phyloP scores from a whole-genome alignment of 2,329 filamentous ascomycete species.

The Fusarium ambrosium region DNA sequence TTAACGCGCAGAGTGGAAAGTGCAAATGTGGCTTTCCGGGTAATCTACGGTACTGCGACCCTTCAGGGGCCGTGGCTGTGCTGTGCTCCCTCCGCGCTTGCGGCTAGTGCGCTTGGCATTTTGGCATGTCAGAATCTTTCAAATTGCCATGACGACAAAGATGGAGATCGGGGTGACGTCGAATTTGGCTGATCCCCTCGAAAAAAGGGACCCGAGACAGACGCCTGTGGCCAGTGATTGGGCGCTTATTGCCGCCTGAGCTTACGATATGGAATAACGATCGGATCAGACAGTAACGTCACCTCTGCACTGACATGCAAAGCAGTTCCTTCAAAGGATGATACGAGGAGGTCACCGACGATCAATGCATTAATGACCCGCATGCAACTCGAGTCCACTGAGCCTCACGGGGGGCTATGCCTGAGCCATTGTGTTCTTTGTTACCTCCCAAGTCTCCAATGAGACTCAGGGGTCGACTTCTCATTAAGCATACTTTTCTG shows the following conservation, averaged over 20 bases:
- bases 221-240: slow-evolving; percentile 16
- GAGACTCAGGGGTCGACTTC: slow-evolving; percentile 27
- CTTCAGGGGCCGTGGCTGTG: slow-evolving; percentile 36
- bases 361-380: slow-evolving; percentile 25
- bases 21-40: slow-evolving; percentile 12
- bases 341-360: slow-evolving; percentile 41
- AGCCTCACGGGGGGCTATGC: slow-evolving; percentile 13
- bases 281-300: slow-evolving; percentile 34
- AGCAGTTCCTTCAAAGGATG: slow-evolving; percentile 8
- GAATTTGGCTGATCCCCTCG: slow-evolving; percentile 16
- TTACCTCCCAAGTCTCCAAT: slow-evolving; percentile 22
- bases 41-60: slow-evolving; percentile 26
- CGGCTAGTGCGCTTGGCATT: slow-evolving; percentile 37
- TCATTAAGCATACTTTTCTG: slow-evolving; percentile 46
- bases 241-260: slow-evolving; percentile 5
- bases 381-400: slow-evolving; percentile 12
- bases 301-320: slow-evolving; percentile 22
- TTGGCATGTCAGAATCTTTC: slow-evolving; percentile 33
- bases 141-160: slow-evolving; percentile 32
- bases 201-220: slow-evolving; percentile 19
- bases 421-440: slow-evolving; percentile 10
- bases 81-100: slow-evolving; percentile 25
- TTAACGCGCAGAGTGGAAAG: slow-evolving; percentile 8
- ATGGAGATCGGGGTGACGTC: slow-evolving; percentile 45
- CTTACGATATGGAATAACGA: slow-evolving; percentile 19